Evolutionary conservation across 208 protist species (phyloP), one percentile per base, ranked within the genome.

Genomic region (Trypanosomatidae sp.): DNA sequence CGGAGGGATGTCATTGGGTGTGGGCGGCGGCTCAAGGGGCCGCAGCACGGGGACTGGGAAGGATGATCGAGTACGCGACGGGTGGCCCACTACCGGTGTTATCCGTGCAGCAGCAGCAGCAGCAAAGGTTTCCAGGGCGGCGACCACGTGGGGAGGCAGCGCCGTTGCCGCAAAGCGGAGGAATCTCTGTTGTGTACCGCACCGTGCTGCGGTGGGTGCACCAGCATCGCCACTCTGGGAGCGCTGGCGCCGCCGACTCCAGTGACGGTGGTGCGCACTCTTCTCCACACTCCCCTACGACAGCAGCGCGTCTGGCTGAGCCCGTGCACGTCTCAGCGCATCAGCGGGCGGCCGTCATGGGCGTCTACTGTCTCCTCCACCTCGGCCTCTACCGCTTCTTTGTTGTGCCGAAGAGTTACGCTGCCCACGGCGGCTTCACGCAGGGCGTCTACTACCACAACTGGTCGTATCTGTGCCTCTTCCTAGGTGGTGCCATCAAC

Each of bases 361-460:
- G 79, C 13, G 71, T 82, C 39, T 86, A 88, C 73, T 82, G 68
- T 55, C 62, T 79, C 4, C 71, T 88, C 15, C 85, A 85, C 69
- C 66, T 94, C 46, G 67, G 60, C 33, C 49, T 83, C 67, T 84
- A 88, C 66, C 52, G 84, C 36, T 66, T 73, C 53, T 50, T 91
- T 22, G 79, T 91, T 25, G 39, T 84, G 6, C 89, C 89, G 2
- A 90, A 91, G 69, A 80, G 75, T 15, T 10, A 22, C 1, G 41
- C 41, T 0, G 50, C 69, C 33, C n/a, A 12, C 17, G 70, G 83
- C 46, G 90, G 90, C 22, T 89, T 84, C 75, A 80, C 80, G 44
- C 76, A 85, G 46, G 85, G 79, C 12, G 56, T 85, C 2, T 69
- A 91, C 67, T 90, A 86, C 73, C 87, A 94, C 80, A 74, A 69